Percentiles rank a stretch among this genome's conserved stretches.
Evolutionary conservation across 163 green algal genomes (phyloP).

Genomic region (Chlamydomonas reinhardtii): DNA sequence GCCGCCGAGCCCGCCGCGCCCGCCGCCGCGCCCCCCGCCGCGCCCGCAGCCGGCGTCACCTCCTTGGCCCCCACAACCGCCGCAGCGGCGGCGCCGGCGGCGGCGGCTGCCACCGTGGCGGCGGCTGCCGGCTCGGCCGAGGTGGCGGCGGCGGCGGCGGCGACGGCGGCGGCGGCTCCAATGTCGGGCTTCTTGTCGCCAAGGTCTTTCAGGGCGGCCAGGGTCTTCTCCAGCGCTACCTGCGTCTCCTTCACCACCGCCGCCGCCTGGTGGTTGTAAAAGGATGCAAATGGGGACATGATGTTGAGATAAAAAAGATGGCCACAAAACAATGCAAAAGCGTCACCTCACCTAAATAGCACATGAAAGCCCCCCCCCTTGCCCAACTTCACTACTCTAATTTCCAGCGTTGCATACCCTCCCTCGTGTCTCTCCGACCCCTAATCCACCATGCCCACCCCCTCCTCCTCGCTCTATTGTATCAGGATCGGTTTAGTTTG

Average conservation of each 20-base stretch:
- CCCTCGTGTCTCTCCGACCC: no score
- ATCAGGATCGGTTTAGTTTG: no score
- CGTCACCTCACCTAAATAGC: no score
- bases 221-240: constrained; percentile 76
- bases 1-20: neutral
- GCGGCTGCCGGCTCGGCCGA: neutral
- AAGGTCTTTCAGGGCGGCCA: constrained; percentile 76
- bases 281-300: no score
- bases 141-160: neutral
- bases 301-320: no score
- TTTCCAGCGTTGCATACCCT: no score
- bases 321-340: no score
- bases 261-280: neutral
- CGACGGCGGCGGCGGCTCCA: neutral
- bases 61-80: neutral
- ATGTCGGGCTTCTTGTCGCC: constrained; percentile 53
- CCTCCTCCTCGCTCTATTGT: no score
- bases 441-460: no score
- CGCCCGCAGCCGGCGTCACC: neutral
- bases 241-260: constrained; percentile 73
- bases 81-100: neutral
- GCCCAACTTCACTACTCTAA: no score
- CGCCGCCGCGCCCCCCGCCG: neutral
- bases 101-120: constrained; percentile 3
- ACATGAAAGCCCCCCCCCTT: no score